Evolutionary conservation across 1,284 basidiomycete species (phyloP).

Genomic region (Austropuccinia psidii): DNA sequence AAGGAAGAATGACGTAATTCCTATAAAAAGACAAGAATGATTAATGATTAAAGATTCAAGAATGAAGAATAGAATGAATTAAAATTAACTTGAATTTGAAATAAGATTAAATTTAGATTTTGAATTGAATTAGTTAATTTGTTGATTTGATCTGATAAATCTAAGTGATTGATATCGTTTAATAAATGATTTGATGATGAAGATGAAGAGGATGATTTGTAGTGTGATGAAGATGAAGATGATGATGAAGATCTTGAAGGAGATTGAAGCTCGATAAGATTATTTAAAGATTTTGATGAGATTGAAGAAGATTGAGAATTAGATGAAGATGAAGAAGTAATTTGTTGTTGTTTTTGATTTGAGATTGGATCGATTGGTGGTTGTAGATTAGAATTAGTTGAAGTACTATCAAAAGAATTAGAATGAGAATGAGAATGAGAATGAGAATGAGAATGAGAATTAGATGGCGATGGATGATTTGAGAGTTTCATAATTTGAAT

Average conservation of each 20-base stretch:
- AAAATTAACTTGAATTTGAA: slow-evolving; percentile 13
- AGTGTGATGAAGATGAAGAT: too few species aligned
- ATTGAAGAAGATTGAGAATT: neutral
- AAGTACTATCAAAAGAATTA: neutral
- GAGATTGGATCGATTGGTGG: neutral
- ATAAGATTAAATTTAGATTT: slow-evolving; percentile 6
- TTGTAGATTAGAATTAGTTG: neutral
- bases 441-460: neutral
- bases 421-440: neutral
- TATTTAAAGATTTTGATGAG: neutral
- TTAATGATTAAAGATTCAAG: neutral
- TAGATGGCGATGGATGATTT: neutral
- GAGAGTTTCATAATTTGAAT: too few species aligned
- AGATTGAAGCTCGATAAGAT: neutral
- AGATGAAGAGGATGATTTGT: neutral
- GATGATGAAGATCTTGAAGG: neutral
- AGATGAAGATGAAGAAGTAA: neutral
- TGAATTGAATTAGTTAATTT: slow-evolving; percentile 20
- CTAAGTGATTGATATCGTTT: neutral
- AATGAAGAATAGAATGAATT: neutral
- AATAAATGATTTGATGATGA: neutral
- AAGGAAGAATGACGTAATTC: slow-evolving; percentile 23
- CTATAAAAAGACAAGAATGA: neutral
- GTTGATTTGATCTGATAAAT: neutral
- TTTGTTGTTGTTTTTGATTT: too few species aligned